phyloP scores from a whole-genome alignment of 768 basidiomycete species.

The Cyclocybe aegerita region DNA sequence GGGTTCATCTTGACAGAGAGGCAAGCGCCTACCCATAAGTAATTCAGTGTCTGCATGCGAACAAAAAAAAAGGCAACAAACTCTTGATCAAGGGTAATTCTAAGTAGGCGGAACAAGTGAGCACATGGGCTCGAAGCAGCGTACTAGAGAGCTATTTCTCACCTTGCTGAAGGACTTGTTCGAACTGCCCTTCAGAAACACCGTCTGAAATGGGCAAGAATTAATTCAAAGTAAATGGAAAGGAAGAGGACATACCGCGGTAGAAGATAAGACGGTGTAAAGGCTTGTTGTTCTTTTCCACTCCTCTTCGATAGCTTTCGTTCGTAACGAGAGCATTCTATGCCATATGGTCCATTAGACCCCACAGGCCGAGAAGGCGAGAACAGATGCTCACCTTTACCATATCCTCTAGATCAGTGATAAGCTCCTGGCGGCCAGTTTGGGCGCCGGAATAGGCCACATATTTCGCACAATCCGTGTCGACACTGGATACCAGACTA shows the following conservation, averaged over 20 bases:
- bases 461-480: slow-evolving; percentile 71
- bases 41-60: not conserved
- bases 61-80: slow-evolving; percentile 20
- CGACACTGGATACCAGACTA: slow-evolving; percentile 75
- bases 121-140: slow-evolving; percentile 1
- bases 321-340: slow-evolving; percentile 58
- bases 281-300: slow-evolving; percentile 57
- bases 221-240: not conserved
- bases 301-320: slow-evolving; percentile 44
- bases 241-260: slow-evolving; percentile 48
- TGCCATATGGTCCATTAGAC: slow-evolving; percentile 31
- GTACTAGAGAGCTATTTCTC: slow-evolving; percentile 9
- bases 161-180: slow-evolving; percentile 38
- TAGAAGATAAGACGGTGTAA: slow-evolving; percentile 75
- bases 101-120: slow-evolving; percentile 19
- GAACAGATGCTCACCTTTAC: slow-evolving; percentile 37
- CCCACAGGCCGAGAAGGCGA: not conserved
- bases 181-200: slow-evolving; percentile 53
- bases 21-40: slow-evolving; percentile 55
- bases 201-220: slow-evolving; percentile 36
- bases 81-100: slow-evolving; percentile 62
- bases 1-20: slow-evolving; percentile 49
- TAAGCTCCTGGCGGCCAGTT: slow-evolving; percentile 69
- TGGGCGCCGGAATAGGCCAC: slow-evolving; percentile 59
- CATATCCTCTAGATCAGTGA: slow-evolving; percentile 69